Conservation (phyloP, 2,329 filamentous ascomycete species). For the Aureobasidium sp. region DNA sequence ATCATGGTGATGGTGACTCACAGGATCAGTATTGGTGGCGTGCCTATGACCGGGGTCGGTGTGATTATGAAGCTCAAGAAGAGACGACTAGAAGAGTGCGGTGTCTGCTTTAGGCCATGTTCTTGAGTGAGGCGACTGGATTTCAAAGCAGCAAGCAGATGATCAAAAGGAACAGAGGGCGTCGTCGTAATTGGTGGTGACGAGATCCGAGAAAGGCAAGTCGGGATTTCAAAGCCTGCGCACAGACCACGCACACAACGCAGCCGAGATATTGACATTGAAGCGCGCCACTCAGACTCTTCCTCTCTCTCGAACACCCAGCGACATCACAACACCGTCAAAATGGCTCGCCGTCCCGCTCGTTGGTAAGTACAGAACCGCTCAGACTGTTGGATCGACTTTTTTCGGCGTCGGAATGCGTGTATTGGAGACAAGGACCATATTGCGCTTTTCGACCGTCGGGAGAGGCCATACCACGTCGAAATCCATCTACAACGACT, state of each 20-base stretch:
- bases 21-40: neutral
- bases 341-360: slow-evolving; percentile 98
- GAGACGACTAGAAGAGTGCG: neutral
- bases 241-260: neutral
- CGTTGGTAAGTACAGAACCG: slow-evolving; percentile 50
- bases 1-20: neutral
- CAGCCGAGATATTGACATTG: neutral
- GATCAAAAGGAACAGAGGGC: neutral
- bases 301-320: slow-evolving; percentile 26
- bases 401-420: neutral
- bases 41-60: neutral
- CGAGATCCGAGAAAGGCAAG: neutral
- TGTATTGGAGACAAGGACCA: neutral
- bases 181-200: too few relatives aligned
- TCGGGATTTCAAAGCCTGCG: neutral
- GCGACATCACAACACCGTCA: slow-evolving; percentile 55
- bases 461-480: neutral
- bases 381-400: slow-evolving; percentile 40
- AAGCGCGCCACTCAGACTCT: neutral
- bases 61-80: neutral
- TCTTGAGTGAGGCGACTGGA: neutral
- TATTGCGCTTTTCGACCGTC: slow-evolving; percentile 2
- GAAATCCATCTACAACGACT: neutral
- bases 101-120: neutral
- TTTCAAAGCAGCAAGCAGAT: slow-evolving; percentile 1